Evolutionary conservation across 1,284 basidiomycete species (phyloP).

Genomic region (Phlebopus sp.): DNA sequence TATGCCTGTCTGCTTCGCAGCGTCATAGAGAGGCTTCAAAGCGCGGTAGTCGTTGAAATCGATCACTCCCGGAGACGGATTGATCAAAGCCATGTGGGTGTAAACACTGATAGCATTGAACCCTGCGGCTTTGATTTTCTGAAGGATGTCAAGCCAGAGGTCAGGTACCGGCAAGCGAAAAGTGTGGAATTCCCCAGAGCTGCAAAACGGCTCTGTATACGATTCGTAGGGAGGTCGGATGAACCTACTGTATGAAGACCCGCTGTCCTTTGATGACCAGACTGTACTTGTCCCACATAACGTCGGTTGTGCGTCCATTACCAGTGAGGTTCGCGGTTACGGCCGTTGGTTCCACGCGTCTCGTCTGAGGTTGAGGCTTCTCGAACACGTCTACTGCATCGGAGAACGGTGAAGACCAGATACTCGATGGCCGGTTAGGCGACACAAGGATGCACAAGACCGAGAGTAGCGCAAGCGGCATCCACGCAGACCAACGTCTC

Average conservation of each 20-base stretch:
- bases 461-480: constrained; percentile 16
- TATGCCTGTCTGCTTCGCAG: constrained; percentile 58
- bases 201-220: constrained; percentile 13
- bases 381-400: neutral
- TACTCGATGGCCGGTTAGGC: constrained; percentile 3
- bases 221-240: neutral
- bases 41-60: constrained; percentile 71
- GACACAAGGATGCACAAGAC: constrained; percentile 20
- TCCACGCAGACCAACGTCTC: constrained; percentile 13
- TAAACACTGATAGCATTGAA: constrained; percentile 76
- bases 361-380: neutral
- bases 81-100: constrained; percentile 70
- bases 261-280: constrained; percentile 33
- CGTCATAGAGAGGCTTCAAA: constrained; percentile 65
- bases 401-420: constrained; percentile 3
- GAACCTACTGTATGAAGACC: constrained; percentile 31
- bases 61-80: constrained; percentile 71
- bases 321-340: constrained; percentile 16
- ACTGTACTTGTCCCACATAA: constrained; percentile 33
- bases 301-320: constrained; percentile 32
- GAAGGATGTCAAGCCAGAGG: constrained; percentile 79
- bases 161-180: constrained; percentile 78
- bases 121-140: constrained; percentile 81
- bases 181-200: constrained; percentile 78
- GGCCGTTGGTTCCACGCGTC: neutral